Evolutionary conservation across 2,329 filamentous ascomycete species (phyloP).

Genomic region (Rachicladosporium sp.): DNA sequence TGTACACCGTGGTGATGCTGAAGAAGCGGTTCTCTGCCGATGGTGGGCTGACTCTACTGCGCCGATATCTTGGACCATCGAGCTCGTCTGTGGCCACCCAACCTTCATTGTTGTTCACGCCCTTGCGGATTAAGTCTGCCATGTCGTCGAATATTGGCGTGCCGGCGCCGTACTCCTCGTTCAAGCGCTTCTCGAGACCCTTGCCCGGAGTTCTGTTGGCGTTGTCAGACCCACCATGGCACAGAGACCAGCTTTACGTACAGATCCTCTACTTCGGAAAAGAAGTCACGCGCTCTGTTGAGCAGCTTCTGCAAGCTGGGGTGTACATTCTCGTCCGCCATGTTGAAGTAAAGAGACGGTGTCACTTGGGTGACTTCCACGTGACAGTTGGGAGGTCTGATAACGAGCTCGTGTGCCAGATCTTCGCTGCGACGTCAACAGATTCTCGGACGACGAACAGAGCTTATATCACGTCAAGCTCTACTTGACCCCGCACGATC

Average conservation of each 20-base stretch:
- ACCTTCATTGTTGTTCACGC: conserved; percentile 20
- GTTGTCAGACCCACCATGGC: too few species aligned
- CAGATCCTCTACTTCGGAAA: not conserved
- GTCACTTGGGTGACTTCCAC: too few species aligned
- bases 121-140: conserved; percentile 22
- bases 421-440: too few species aligned
- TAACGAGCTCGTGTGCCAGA: too few species aligned
- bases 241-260: not conserved
- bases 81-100: conserved; percentile 26
- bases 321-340: too few species aligned
- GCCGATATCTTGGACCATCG: conserved; percentile 34
- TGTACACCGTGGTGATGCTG: conserved; percentile 46
- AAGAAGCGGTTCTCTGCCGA: conserved; percentile 37
- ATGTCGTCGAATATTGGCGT: conserved; percentile 26
- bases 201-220: conserved; percentile 23
- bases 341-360: too few species aligned
- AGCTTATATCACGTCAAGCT: too few species aligned
- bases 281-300: too few species aligned
- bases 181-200: conserved; percentile 23
- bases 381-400: too few species aligned
- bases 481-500: too few species aligned
- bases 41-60: conserved; percentile 35
- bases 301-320: too few species aligned
- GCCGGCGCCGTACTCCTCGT: conserved; percentile 25
- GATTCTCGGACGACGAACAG: too few species aligned